These are phyloP conservation scores for Podaxis rugospora DNA, from an alignment of 768 basidiomycete genomes.

Conservation along the genomic window DNA sequence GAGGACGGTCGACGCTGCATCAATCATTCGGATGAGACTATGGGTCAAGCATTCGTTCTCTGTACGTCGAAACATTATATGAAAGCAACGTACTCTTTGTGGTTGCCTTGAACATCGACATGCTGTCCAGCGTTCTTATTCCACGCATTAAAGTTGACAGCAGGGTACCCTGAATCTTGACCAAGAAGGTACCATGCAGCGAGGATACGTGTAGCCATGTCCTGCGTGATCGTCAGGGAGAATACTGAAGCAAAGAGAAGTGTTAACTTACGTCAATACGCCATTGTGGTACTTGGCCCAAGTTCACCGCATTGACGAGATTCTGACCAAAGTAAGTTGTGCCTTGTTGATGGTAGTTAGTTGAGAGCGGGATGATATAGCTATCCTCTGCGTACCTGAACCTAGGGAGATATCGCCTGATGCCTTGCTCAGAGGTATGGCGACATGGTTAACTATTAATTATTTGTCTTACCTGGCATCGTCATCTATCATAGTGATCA, in stretches of 20 bases:
- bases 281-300: conserved; percentile 50
- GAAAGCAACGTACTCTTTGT: conserved; percentile 32
- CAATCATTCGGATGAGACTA: conserved; percentile 56
- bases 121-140: conserved; percentile 37
- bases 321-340: conserved; percentile 57
- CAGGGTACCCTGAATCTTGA: conserved; percentile 55
- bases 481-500: conserved; percentile 45
- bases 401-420: conserved; percentile 27
- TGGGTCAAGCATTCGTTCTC: not conserved
- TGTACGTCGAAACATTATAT: not conserved
- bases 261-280: conserved; percentile 48
- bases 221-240: conserved; percentile 23
- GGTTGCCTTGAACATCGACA: conserved; percentile 56
- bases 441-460: no score
- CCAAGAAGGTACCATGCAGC: conserved; percentile 57
- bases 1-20: conserved; percentile 57
- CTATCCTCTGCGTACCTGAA: not conserved
- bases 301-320: conserved; percentile 54
- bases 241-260: not conserved
- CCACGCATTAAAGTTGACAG: conserved; percentile 59
- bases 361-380: not conserved
- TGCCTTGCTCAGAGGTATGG: not conserved
- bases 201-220: conserved; percentile 70
- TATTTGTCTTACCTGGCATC: conserved; percentile 48
- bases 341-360: conserved; percentile 16